Base-by-base conservation (phyloP, 2,329 filamentous ascomycete genomes). In the Pseudopyrenochaeta lycopersici region DNA sequence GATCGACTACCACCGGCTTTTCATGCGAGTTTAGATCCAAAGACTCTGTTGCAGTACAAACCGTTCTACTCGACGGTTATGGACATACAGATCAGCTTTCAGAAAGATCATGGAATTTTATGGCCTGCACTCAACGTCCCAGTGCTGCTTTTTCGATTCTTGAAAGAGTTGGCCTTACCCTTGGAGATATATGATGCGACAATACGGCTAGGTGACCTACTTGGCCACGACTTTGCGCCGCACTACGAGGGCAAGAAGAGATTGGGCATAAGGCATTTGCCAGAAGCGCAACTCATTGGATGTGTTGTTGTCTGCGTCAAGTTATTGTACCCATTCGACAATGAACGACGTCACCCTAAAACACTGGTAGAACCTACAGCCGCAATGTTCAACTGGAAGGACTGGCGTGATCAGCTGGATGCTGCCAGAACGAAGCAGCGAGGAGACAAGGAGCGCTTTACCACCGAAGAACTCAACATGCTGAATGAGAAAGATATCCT, bases 301-400 rank as follows among this genome's bases (percentile, higher is more conserved):
- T 78, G 91, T 3, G 74, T 97, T 3, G 79, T 97, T 2, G 82
- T 96, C 12, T 86, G 90, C 3, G 87, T 89, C 3, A 97, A 97
- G 66, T 74, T 97, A 2, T 80, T 90, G 17, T 92, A 91, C 64
- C 91, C 94, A 0, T 86, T 97, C 39, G 86, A 91, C 65, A 78
- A 79, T 18, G 66, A 82, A 11, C 73, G 80, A 46, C 79, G 88
- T 36, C 78, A 80, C 61, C 83, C 82, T 7, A 74, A 69, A 31
- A 80, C 79, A 15, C 60, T 77, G 12, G 76, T 78, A 9, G 88
- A 91, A 52, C 83, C 87, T 1, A 80, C 85, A 12, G 79, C 80
- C 3, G 75, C 87, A n/a, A 74, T 76, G 17, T 79, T 97, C 49
- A 80, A 94, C 68, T 98, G 94, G 94, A 58, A 75, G 0, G 76